Evolutionary conservation across 768 basidiomycete species (phyloP), one percentile per base, ranked within the genome.

Genomic region (Pleurotus platypus): DNA sequence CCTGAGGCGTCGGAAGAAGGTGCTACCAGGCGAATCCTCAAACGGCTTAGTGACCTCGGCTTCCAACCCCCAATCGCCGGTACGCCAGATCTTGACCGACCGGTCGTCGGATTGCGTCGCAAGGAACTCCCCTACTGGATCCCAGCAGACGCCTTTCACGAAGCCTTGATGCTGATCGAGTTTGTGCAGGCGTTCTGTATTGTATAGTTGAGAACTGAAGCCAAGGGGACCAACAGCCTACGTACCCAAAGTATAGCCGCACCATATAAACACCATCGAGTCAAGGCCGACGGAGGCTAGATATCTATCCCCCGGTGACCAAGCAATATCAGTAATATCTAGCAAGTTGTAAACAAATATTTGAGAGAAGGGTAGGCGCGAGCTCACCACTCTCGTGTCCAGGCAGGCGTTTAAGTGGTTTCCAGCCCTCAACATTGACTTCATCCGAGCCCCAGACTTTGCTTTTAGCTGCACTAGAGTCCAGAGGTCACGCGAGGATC

Each of bases 141-240:
- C 97, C 87, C 96, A 99, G 67, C 93, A 95, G 49, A 99, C 92
- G 58, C 97, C 97, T 72, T 99, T 98, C 64, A 99, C 95, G 70
- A 98, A 98, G 2, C 94, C 96, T 65, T 92, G 87, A 66, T 98
- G 97, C 57, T 84, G 84, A 58, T 92, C 90, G 5, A 99, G 81
- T 69, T 88, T 92, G 39, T 82, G 78, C 56, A 98, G 69, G 11
- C 90, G 87, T 63, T 95, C 95, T 97, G 27, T 5, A 43, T 26
- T 15, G 66, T 4, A 45, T 24, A 57, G 40, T 45, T 45, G 18
- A 40, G 35, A 42, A 9, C 27, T 27, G 58, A 12, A 43, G n/a
- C 48, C 47, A 46, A 42, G 30, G 16, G 16, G 26, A 50, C 35
- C 2, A 47, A 54, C 11, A 18, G 27, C 4, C 62, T 38, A 65